Percentiles rank a stretch among this genome's conserved stretches.
phyloP scores from a whole-genome alignment of 306 rosid genomes.

The Cucumis hystrix region DNA sequence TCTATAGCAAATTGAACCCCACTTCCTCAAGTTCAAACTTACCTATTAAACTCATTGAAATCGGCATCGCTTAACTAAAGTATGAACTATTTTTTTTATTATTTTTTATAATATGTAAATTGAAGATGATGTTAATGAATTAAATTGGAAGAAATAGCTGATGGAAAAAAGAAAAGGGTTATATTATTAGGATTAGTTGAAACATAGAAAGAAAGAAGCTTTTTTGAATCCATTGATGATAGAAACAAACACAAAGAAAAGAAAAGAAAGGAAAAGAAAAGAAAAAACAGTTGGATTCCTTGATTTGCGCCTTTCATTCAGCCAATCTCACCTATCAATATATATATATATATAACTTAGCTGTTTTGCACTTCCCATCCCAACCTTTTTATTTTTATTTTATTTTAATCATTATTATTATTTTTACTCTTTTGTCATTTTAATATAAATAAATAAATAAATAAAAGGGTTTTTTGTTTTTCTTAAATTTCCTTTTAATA shows the following conservation, averaged over 20 bases:
- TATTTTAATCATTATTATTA: not conserved
- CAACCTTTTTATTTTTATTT: not conserved
- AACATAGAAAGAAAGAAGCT: not conserved
- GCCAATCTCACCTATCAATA: not conserved
- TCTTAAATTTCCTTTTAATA: not conserved
- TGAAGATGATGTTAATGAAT: too few relatives aligned
- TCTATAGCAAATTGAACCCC: too few relatives aligned
- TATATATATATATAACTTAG: not conserved
- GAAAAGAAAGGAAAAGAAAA: not conserved
- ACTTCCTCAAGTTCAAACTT: too few relatives aligned
- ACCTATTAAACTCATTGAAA: too few relatives aligned
- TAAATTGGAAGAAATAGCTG: too few relatives aligned
- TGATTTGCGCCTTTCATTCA: slow-evolving; percentile 11
- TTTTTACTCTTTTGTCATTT: not conserved
- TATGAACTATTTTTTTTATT: too few relatives aligned
- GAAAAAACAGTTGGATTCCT: slow-evolving; percentile 8
- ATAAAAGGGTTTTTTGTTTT: not conserved
- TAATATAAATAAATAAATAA: not conserved
- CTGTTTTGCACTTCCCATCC: slow-evolving; percentile 5
- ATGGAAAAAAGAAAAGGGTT: not conserved
- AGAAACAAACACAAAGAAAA: not conserved
- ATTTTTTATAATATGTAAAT: too few relatives aligned
- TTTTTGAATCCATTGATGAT: not conserved
- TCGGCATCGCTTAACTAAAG: too few relatives aligned
- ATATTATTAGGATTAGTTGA: not conserved